Conservation (phyloP, 2,329 filamentous ascomycete genomes). For the Penicillium sp. region DNA sequence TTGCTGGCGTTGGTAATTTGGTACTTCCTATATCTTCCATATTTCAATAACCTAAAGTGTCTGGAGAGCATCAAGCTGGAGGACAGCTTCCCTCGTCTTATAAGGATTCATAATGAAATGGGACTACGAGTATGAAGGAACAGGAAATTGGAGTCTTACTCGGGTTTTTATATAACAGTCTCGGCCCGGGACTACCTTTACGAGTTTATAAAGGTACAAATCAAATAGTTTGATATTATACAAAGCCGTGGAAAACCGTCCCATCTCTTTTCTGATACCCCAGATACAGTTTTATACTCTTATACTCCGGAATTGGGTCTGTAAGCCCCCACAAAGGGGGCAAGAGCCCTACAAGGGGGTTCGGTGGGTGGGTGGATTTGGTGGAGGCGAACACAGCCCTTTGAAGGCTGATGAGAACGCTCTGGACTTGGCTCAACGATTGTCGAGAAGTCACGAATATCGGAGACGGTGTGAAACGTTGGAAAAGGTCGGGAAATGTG, state of each 20-base stretch:
- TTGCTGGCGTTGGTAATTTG: neutral
- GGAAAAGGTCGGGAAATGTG: neutral
- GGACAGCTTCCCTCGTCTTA: slow-evolving; percentile 21
- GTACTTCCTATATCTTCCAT: neutral
- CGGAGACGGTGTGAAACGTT: neutral
- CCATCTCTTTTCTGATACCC: neutral
- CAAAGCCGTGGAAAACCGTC: neutral
- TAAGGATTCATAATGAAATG: slow-evolving; percentile 4
- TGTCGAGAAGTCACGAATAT: neutral
- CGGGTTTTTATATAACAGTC: neutral
- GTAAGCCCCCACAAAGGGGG: neutral
- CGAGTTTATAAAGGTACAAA: neutral
- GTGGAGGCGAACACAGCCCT: neutral
- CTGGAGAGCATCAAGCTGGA: slow-evolving; percentile 20
- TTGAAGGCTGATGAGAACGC: neutral
- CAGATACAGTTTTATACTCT: neutral
- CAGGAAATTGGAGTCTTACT: neutral
- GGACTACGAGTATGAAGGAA: neutral
- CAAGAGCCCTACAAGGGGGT: slow-evolving; percentile 1
- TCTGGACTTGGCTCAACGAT: neutral
- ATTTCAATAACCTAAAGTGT: neutral
- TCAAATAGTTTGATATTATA: neutral
- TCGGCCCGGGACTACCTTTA: neutral
- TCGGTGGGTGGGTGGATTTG: neutral
- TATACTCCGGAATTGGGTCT: neutral